Conservation (phyloP, 1,284 basidiomycete genomes). For the Agaricales sp. region DNA sequence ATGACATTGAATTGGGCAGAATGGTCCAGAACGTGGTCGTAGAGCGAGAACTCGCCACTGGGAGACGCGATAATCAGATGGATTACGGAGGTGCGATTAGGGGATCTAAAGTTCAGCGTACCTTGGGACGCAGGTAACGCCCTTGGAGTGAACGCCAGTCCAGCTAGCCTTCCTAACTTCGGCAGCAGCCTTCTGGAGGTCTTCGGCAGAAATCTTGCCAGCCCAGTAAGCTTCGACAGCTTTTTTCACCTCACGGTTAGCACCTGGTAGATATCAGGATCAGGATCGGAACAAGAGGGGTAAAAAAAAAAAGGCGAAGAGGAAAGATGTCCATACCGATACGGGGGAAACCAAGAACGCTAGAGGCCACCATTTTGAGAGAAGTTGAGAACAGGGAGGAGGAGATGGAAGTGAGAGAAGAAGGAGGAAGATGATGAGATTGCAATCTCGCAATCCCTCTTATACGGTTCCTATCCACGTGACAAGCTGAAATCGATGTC, state of each 20-base stretch:
- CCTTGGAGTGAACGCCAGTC: constrained; percentile 79
- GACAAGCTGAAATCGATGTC: too few relatives aligned
- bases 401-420: neutral
- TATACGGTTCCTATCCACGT: too few relatives aligned
- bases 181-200: constrained; percentile 84
- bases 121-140: constrained; percentile 93
- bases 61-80: constrained; percentile 14
- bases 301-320: constrained; percentile 3
- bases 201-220: constrained; percentile 83
- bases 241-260: constrained; percentile 97
- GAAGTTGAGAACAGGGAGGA: neutral
- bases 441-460: neutral
- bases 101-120: constrained; percentile 18
- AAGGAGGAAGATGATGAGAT: neutral
- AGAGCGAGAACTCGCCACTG: constrained; percentile 97
- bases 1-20: constrained; percentile 96
- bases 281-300: constrained; percentile 2
- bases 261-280: constrained; percentile 38
- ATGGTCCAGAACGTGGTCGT: constrained; percentile 98
- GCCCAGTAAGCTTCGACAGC: constrained; percentile 98
- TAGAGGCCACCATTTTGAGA: constrained; percentile 62
- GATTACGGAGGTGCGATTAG: constrained; percentile 10
- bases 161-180: constrained; percentile 89
- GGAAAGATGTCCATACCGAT: constrained; percentile 50
- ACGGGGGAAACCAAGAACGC: constrained; percentile 95